Base-by-base conservation (phyloP, 2,329 filamentous ascomycete genomes). In the Calonectria montana region DNA sequence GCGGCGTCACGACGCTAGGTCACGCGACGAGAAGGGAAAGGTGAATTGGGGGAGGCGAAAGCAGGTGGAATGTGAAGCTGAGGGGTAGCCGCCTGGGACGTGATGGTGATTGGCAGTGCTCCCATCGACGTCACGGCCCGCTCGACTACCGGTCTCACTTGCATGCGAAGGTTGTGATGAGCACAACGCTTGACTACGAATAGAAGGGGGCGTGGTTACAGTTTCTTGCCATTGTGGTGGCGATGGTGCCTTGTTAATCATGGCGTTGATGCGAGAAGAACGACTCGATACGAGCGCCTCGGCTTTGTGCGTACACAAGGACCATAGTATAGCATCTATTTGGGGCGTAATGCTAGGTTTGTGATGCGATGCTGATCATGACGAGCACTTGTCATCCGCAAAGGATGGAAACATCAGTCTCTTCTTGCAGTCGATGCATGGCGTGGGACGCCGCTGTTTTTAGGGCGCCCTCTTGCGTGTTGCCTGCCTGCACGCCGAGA, bases 21-120 rank as follows among this genome's bases (percentile, higher is more conserved):
- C 69, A 71, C 69, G 69, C 69, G 69, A 71, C 69, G 69, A 31
- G 65, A 43, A 31, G 41, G 69, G 69, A 59, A 67, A 67, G 57
- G 57, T 59, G 53, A 59, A 57, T 35, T 63, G 43, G 15, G 50
- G 41, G 61, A 63, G 61, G 61, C 48, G 47, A 35, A 39, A 35
- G 29, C 31, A 61, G 48, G 48, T 66, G 69, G 69, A 71, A 71
- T 71, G 57, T 41, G 55, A 53, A 35, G 39, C 29, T 48, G 59
- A 63, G 23, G 67, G 62, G 61, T 65, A 57, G 41, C 59, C 37
- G 18, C 43, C 41, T 6, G 55, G 31, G 9, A 67, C 21, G 37
- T 48, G 27, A 63, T 61, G 64, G 66, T 71, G 47, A 67, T 67
- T 67, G 69, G 69, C 57, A 67, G 47, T 45, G 47, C 39, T 47